Evolutionary conservation across 2,329 filamentous ascomycete genomes (phyloP).

Genomic region (Zasmidium cellare): DNA sequence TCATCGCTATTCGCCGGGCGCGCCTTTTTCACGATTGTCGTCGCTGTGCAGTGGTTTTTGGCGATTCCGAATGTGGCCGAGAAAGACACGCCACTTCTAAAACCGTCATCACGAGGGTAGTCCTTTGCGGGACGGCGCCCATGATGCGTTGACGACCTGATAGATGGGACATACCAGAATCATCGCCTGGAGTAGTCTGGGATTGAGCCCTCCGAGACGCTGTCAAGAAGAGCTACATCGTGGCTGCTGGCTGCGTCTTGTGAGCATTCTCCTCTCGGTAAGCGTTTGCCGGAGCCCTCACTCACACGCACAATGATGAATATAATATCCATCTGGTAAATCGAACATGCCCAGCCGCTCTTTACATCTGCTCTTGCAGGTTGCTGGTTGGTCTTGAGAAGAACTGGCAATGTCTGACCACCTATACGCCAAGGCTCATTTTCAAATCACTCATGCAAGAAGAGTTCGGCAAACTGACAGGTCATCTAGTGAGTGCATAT

Average conservation of each 20-base stretch:
- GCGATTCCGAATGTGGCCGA: constrained; percentile 72
- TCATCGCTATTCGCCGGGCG: constrained; percentile 63
- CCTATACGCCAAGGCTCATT: not conserved
- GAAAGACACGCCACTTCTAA: constrained; percentile 70
- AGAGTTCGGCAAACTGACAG: not conserved
- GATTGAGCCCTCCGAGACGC: too few relatives aligned
- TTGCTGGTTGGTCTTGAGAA: constrained; percentile 54
- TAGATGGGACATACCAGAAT: constrained; percentile 60
- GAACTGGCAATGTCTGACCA: constrained; percentile 49
- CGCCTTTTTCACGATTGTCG: constrained; percentile 25
- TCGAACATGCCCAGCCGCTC: constrained; percentile 51
- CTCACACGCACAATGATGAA: constrained; percentile 19
- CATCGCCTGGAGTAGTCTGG: too few relatives aligned
- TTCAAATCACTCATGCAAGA: not conserved
- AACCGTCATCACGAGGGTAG: constrained; percentile 76
- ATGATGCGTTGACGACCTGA: constrained; percentile 70
- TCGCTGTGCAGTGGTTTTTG: constrained; percentile 49
- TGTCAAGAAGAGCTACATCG: too few relatives aligned
- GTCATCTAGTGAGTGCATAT: not conserved
- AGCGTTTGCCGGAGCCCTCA: not conserved
- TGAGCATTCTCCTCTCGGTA: not conserved
- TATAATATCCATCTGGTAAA: constrained; percentile 48
- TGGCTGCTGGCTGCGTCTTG: not conserved
- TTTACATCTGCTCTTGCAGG: constrained; percentile 34
- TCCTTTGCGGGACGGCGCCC: constrained; percentile 55